A percentile compares a stretch with the other conserved stretches of the same genome.
Evolutionary conservation across 148 eudicot species (phyloP).

Genomic region (Chenopodium formosanum): DNA sequence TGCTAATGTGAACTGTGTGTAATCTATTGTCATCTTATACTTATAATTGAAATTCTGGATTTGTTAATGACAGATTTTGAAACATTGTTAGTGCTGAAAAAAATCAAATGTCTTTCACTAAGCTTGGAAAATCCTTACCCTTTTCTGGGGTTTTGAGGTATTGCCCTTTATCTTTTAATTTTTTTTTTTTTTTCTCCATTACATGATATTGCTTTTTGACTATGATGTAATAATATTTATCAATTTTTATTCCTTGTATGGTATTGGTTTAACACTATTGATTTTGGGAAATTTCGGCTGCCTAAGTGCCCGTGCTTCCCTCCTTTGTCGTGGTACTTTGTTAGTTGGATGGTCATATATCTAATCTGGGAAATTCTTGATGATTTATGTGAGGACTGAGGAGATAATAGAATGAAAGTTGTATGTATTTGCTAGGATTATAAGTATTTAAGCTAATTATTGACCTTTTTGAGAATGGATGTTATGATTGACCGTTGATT

Average conservation of each 20-base stretch:
- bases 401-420: neutral
- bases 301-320: neutral
- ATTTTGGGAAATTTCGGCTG: neutral
- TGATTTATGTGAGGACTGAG: neutral
- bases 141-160: conserved; percentile 56
- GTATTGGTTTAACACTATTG: neutral
- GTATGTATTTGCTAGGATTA: neutral
- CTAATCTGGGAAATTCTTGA: neutral
- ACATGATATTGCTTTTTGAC: neutral
- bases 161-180: neutral
- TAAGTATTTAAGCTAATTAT: too few relatives aligned
- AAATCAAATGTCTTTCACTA: conserved; percentile 30
- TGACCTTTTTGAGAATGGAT: too few relatives aligned
- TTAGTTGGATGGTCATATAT: neutral
- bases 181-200: neutral
- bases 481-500: too few relatives aligned
- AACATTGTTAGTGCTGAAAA: neutral
- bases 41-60: neutral
- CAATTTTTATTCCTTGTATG: too few relatives aligned
- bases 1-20: too few relatives aligned
- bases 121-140: conserved; percentile 48
- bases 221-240: neutral
- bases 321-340: neutral
- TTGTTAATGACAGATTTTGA: neutral
- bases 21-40: too few relatives aligned